A percentile compares a stretch with the other conserved stretches of the same genome.
These are phyloP conservation scores for Teunomyces gatunensis DNA, from an alignment of 805 yeast species.

Conservation along the genomic window DNA sequence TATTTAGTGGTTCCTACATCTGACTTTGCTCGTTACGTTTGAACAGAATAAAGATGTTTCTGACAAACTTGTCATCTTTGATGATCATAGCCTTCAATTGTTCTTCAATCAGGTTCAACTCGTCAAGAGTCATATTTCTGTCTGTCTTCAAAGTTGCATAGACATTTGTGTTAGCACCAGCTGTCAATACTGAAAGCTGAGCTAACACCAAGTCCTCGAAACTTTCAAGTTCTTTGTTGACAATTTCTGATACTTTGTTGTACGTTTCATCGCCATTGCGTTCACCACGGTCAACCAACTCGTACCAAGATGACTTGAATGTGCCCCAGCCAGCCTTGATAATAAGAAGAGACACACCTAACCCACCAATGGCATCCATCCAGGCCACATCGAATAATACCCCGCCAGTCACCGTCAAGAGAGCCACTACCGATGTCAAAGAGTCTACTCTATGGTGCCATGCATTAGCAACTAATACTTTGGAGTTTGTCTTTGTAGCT, in stretches of 20 bases:
- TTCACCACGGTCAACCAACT: conserved; percentile 73
- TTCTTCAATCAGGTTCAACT: conserved; percentile 29
- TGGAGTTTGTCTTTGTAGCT: conserved; percentile 75
- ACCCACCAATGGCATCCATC: conserved; percentile 91
- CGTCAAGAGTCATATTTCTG: conserved; percentile 21
- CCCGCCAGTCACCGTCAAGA: conserved; percentile 83
- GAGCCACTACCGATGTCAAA: conserved; percentile 85
- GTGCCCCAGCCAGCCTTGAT: conserved; percentile 83
- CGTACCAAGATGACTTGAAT: conserved; percentile 64
- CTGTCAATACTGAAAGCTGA: conserved; percentile 47
- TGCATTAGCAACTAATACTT: conserved; percentile 92
- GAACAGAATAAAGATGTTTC: conserved; percentile 42
- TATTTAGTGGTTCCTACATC: background rate
- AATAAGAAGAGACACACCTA: conserved; percentile 77
- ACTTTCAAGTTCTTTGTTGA: conserved; percentile 28
- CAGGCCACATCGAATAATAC: conserved; percentile 74
- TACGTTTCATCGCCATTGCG: conserved; percentile 51
- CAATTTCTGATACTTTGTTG: conserved; percentile 35
- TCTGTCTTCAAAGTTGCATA: conserved; percentile 28
- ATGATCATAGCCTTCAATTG: conserved; percentile 33
- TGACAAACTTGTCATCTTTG: conserved; percentile 40
- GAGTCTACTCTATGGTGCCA: conserved; percentile 99
- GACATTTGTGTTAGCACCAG: conserved; percentile 57
- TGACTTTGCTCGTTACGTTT: conserved; percentile 8
- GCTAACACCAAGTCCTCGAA: conserved; percentile 32